Conservation (phyloP, 352 stramenopile genomes). For the Phytophthora constricta region DNA sequence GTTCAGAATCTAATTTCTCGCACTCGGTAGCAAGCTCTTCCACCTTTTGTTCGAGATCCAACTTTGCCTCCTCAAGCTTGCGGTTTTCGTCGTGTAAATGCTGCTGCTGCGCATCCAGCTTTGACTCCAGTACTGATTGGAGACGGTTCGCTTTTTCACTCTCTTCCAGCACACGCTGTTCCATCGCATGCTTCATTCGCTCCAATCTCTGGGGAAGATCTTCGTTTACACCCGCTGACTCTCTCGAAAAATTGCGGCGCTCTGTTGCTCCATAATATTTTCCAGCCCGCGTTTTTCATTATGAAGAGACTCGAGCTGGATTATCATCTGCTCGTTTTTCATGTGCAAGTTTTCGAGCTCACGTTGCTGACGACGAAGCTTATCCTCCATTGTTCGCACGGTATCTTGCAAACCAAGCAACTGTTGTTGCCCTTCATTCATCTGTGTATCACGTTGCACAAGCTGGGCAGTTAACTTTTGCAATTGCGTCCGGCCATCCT, state of each 20-base stretch:
- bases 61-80: constrained; percentile 39
- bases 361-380: constrained; percentile 42
- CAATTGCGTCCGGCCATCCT: constrained; percentile 52
- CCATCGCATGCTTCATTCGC: constrained; percentile 44
- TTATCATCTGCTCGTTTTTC: constrained; percentile 41
- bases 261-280: constrained; percentile 25
- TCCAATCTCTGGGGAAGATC: constrained; percentile 53
- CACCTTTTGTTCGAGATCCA: constrained; percentile 34
- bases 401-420: constrained; percentile 39
- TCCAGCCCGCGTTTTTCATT: constrained; percentile 53
- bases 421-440: constrained; percentile 54
- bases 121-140: constrained; percentile 45
- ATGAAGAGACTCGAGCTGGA: constrained; percentile 42
- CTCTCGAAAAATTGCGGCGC: constrained; percentile 20
- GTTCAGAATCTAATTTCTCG: constrained; percentile 39
- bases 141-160: constrained; percentile 51
- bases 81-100: constrained; percentile 23
- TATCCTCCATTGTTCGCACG: constrained; percentile 39
- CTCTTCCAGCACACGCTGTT: constrained; percentile 49
- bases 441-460: constrained; percentile 51
- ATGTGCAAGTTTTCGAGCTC: constrained; percentile 39
- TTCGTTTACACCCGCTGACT: constrained; percentile 36
- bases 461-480: constrained; percentile 48
- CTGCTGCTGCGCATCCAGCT: constrained; percentile 31
- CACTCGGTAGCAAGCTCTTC: constrained; percentile 27